Base-by-base conservation (phyloP, 2,329 filamentous ascomycete species). In the Orbilia ellipsospora region DNA sequence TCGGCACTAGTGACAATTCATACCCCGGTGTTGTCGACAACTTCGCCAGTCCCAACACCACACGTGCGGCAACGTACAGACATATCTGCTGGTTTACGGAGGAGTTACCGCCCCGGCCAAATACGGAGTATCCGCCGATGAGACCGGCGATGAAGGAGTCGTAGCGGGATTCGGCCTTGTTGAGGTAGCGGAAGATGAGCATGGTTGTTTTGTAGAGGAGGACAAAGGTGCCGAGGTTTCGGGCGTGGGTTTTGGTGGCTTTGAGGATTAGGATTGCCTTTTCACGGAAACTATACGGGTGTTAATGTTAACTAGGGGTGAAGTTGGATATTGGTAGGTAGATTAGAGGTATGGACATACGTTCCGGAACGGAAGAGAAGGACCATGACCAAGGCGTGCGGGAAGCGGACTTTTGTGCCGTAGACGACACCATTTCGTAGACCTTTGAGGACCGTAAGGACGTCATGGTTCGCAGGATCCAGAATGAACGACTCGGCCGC, bases 311-410 rank as follows among this genome's bases (percentile, higher is more conserved):
- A n/a, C n/a, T 36, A 18, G 6, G 51, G 20, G 51, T 48, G 66
- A 52, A 6, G 48, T n/a, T 15, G 44, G 57, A 42, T 26, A 44
- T 18, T 15, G 31, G 26, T 40, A 54, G 18, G 16, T 13, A 4
- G 31, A 7, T 50, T 57, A 70, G 57, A 18, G 15, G 73, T 23
- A 57, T 50, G 18, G 36, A 86, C 88, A 80, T 87, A 92, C 87
- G 91, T 91, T 84, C 94, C 95, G 8, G 91, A 93, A 79, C 95
- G 92, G 86, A 99, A 99, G 79, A 99, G 88, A 80, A 98, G 91
- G 79, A 97, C 93, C 94, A 99, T 99, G 61, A 99, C 95, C 79
- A 99, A 87, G 76, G 95, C 95, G 85, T 99, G 95, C 78, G 95
- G 95, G 85, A 99, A 98, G 78, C 95, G 94, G 83, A 99, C 93